Base-by-base conservation (phyloP, 2,329 filamentous ascomycete genomes). In the Stagonosporopsis cucurbitacearum region DNA sequence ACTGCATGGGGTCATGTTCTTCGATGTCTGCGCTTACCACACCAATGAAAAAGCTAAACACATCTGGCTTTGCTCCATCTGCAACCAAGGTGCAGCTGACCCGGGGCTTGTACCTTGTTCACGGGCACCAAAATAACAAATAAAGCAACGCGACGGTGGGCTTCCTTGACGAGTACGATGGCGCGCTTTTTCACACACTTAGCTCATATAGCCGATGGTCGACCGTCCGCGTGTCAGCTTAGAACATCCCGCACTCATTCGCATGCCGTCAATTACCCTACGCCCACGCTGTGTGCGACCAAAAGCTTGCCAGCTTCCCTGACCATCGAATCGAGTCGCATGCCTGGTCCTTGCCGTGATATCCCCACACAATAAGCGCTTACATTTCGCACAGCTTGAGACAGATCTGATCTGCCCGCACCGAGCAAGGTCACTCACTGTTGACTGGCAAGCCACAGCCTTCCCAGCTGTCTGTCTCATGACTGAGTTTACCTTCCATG, bases 341-440 rank as follows among this genome's bases (percentile, higher is more conserved):
- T 64, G 64, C 64, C 63, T 63, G 52, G 36, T 48, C 36, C 49
- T 58, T 59, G 53, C 53, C 33, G 40, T 44, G 30, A 20, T 28
- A 41, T 42, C 56, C 50, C 46, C 44, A 54, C 56, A 59, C 50
- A 59, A 55, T 50, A 51, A 56, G 60, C 54, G 58, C 57, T 61
- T 67, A 66, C 65, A 62, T 61, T 61, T 59, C 60, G 65, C 33
- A 37, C 32, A 47, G 44, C 33, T 44, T 12, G 43, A 58, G 57
- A 59, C 53, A 55, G 64, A 64, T 63, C 59, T 58, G 57, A 64
- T 66, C 58, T 58, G 54, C 58, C 49, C 47, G 50, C 45, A 26
- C 41, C 57, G 42, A 57, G 49, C 48, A 56, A 48, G 52, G 55
- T 47, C 49, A 62, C 50, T 25, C 50, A 37, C 47, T 57, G 51